Conservation (phyloP, 108 stramenopile species). For the Cyclotella choctawhatcheeana region DNA sequence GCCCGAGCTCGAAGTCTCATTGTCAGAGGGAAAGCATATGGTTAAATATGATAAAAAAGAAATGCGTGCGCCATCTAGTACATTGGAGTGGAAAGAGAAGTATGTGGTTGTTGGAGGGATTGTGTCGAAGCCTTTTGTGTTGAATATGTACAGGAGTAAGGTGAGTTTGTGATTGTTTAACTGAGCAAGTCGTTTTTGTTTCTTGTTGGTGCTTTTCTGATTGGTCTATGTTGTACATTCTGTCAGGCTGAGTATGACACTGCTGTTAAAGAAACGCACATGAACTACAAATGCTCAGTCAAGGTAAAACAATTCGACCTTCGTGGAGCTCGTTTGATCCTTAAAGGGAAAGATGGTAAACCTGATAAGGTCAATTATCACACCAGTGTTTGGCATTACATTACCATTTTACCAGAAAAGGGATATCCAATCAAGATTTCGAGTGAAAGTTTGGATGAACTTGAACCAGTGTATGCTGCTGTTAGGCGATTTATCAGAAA, state of each 20-base stretch:
- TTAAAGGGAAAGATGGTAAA: conserved; percentile 22
- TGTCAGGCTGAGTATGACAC: conserved; percentile 51
- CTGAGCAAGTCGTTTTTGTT: too few relatives aligned
- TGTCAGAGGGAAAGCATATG: conserved; percentile 42
- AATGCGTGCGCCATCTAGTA: conserved; percentile 18
- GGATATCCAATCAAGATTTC: conserved; percentile 51
- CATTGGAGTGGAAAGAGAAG: conserved; percentile 45
- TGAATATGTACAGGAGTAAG: conserved; percentile 51
- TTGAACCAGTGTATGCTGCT: conserved; percentile 38
- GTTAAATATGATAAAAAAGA: conserved; percentile 47
- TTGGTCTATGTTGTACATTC: too few relatives aligned
- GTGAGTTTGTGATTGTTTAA: conserved; percentile 13
- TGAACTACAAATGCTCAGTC: conserved; percentile 28
- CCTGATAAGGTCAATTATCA: conserved; percentile 23
- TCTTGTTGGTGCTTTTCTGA: too few relatives aligned
- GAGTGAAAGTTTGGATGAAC: conserved; percentile 16
- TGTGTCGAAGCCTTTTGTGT: conserved; percentile 30
- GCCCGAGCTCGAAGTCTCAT: conserved; percentile 20
- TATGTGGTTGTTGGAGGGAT: conserved; percentile 52
- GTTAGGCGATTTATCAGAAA: conserved; percentile 27
- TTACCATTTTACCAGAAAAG: conserved; percentile 24
- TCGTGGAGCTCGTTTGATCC: conserved; percentile 25
- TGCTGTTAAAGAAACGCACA: conserved; percentile 44
- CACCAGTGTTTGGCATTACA: conserved; percentile 25
- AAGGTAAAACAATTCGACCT: conserved; percentile 55